These are phyloP conservation scores for Picea glauca DNA, from an alignment of 75 land plant genomes.

Conservation along the genomic window DNA sequence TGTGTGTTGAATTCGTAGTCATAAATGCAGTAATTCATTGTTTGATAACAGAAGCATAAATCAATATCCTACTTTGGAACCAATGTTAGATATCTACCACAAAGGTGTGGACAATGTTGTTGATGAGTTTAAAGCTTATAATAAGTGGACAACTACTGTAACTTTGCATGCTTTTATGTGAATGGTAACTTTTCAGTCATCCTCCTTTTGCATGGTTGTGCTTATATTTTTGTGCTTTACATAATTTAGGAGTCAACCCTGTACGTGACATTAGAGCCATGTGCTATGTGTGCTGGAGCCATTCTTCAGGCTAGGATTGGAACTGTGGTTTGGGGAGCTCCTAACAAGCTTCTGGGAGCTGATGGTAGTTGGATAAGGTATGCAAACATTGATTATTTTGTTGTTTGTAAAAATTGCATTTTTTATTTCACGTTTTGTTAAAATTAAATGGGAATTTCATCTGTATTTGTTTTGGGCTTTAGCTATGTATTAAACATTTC, in stretches of 20 bases:
- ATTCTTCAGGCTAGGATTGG: conserved; percentile 83
- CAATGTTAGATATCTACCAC: too few relatives aligned
- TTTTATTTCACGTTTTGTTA: background rate
- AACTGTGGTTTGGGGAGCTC: conserved; percentile 87
- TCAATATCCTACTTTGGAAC: too few relatives aligned
- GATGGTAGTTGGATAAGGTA: conserved; percentile 98
- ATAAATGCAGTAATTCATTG: too few relatives aligned
- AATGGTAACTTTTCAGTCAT: background rate
- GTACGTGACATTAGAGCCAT: conserved; percentile 95
- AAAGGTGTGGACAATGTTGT: too few relatives aligned
- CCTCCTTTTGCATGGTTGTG: background rate
- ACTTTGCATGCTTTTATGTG: background rate
- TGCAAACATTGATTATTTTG: background rate
- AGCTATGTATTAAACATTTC: background rate
- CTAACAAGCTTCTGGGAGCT: conserved; percentile 88
- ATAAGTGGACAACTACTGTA: background rate
- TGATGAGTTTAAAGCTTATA: background rate
- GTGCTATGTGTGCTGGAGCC: conserved; percentile 98
- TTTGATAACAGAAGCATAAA: too few relatives aligned
- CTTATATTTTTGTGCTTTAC: background rate
- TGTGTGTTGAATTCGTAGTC: too few relatives aligned
- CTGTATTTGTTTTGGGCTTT: background rate
- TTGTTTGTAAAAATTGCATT: conserved; percentile 5
- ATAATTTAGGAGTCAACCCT: conserved; percentile 69
- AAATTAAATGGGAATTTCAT: background rate